Evolutionary conservation across 2,329 filamentous ascomycete genomes (phyloP), one percentile per base, ranked within the genome.

Genomic region (Myriosclerotinia duriaeana): DNA sequence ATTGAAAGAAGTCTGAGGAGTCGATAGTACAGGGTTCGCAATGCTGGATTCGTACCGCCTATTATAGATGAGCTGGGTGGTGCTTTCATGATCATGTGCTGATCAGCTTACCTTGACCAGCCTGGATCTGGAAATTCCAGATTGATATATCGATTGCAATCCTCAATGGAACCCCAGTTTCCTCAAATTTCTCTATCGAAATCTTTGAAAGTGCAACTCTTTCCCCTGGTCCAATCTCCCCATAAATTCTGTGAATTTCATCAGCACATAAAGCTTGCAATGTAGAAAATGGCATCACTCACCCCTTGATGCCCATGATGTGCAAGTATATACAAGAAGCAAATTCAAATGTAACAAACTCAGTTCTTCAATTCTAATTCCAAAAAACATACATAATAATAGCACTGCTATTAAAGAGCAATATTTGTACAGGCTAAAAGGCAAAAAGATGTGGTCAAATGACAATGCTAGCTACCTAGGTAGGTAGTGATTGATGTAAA

Each of bases 61-160:
- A 58, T 5, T 30, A 17, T 61, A 72, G 59, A 72, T 71, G 58
- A 36, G 53, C 42, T 20, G 34, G 22, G n/a, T n/a, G 63, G 30
- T 34, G 30, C 30, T 22, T 50, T 60, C 50, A 26, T 50, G 63
- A 54, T 64, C 17, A 26, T 53, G 22, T 46, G 48, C 46, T 53
- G 66, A 38, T 42, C 14, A 22, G 66, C 73, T 42, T 74, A 85
- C 87, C 92, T 80, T 88, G 87, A 22, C 91, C 91, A 17, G 92
- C 89, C 75, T 96, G 93, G 15, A 89, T 89, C 75, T 99, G 95
- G 75, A 97, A 98, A 54, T 97, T 90, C 95, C 95, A 99, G 75
- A 99, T 98, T 3, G 93, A 92, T 72, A 96, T 90, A 76, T 99
- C 95, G 70, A 99, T 90, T 50, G 95, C 95, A 56, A 99, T 83